These are phyloP conservation scores for Tolypocladium album DNA, from an alignment of 2,329 filamentous ascomycete species.

Conservation along the genomic window DNA sequence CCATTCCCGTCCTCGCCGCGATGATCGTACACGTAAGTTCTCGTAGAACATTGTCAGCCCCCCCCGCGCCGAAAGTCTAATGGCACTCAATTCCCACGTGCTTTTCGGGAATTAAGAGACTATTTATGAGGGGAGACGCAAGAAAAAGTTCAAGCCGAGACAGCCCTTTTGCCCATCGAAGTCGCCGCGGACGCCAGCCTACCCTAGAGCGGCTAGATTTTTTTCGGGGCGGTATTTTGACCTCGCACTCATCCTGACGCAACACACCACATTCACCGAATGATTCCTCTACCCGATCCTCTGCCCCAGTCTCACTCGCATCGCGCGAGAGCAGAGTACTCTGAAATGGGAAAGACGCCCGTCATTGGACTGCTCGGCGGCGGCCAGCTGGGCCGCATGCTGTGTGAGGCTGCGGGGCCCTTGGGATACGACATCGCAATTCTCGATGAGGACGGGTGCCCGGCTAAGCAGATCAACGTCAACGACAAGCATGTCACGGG, in stretches of 20 bases:
- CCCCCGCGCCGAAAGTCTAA: too few relatives aligned
- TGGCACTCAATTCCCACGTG: too few relatives aligned
- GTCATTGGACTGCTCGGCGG: slow-evolving; percentile 44
- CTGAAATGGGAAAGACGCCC: slow-evolving; percentile 19
- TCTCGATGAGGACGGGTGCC: slow-evolving; percentile 64
- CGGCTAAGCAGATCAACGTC: slow-evolving; percentile 77
- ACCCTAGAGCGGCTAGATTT: neutral
- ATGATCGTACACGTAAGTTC: too few relatives aligned
- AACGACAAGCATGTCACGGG: slow-evolving; percentile 67
- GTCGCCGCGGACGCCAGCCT: neutral
- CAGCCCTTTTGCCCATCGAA: too few relatives aligned
- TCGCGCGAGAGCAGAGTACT: neutral
- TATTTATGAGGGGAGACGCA: too few relatives aligned
- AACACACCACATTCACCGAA: neutral
- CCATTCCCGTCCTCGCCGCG: too few relatives aligned
- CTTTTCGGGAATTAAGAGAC: too few relatives aligned
- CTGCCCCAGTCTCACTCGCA: neutral
- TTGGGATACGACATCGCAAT: slow-evolving; percentile 72
- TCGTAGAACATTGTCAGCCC: too few relatives aligned
- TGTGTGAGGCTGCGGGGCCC: slow-evolving; percentile 68
- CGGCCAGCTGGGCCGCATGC: slow-evolving; percentile 85
- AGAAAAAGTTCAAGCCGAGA: too few relatives aligned
- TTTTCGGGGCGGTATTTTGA: neutral
- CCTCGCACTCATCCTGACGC: neutral
- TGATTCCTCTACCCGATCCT: neutral